Evolutionary conservation across 2,329 filamentous ascomycete genomes (phyloP).

Genomic region (Fusarium sterilihyphosum): DNA sequence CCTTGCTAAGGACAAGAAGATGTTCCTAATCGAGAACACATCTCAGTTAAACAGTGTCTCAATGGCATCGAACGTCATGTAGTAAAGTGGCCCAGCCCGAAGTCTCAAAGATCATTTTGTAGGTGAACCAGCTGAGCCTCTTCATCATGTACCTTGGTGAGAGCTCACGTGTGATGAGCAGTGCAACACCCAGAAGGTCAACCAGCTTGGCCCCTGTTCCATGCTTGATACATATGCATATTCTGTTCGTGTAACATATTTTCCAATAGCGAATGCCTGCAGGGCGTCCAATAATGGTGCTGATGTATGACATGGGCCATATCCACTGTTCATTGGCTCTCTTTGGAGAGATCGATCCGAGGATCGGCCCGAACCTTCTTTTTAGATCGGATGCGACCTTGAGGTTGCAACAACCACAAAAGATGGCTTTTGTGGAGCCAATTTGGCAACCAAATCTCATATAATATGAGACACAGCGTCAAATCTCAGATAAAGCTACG

Average conservation of each 20-base stretch:
- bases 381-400: neutral
- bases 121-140: no score
- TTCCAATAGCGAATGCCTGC: neutral
- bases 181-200: neutral
- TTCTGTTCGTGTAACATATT: neutral
- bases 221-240: neutral
- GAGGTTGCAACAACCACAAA: neutral
- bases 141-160: no score
- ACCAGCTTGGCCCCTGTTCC: fast-evolving
- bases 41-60: fast-evolving
- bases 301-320: neutral
- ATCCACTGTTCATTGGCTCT: neutral
- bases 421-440: neutral
- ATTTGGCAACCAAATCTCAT: neutral
- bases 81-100: no score
- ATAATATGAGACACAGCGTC: neutral
- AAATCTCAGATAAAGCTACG: neutral
- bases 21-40: no score
- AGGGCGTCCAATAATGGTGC: neutral
- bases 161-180: neutral
- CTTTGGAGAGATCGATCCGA: neutral
- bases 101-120: no score
- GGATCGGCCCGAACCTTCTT: neutral
- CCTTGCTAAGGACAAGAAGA: no score
- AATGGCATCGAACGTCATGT: no score